Base-by-base conservation (phyloP, 2,329 filamentous ascomycete genomes). In the Corynespora cassiicola region DNA sequence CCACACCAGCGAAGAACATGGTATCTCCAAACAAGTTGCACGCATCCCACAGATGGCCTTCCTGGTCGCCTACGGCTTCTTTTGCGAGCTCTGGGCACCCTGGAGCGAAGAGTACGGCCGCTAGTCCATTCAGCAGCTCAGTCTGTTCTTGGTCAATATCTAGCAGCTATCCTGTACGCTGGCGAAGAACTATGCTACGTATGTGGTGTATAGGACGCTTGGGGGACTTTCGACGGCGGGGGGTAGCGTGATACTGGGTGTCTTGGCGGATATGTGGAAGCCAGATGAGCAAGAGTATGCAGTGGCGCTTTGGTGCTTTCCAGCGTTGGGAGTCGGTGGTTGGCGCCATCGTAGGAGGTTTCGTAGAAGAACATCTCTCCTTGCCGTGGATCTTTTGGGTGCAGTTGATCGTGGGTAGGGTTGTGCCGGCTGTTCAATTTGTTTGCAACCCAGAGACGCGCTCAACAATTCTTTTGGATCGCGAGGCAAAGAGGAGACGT, bases 351-450 rank as follows among this genome's bases (percentile, higher is more conserved):
- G 70, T 78, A 7, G 79, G 79, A 7, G 79, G 78, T 0, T 79
- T 78, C 35, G 68, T 80, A 6, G 69, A 77, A 26, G 63, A 66
- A 8, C 69, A 71, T 49, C 52, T 75, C 6, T 43, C 61, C 17
- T 90, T 87, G 84, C 78, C 77, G 48, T 90, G 84, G 84, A 81
- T 77, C 35, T 90, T 91, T 63, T 92, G 88, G 87, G 84, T 91
- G 37, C 87, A 90, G 67, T 79, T 92, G 47, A 90, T 91, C 52
- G 83, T 92, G 36, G 88, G 88, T 12, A 84, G 70, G 5, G 75
- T 80, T 27, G 80, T 88, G 3, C 87, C 91, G 59, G 12, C 80
- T 4, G 57, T 87, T 4, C 87, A 90, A 61, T 68, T 85, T 26
- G 56, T 87, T 31, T 75, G 82, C 6, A 88, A 92, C 4, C 87